Conservation (phyloP, 179 eudicot species). For the Carnegiea gigantea region DNA sequence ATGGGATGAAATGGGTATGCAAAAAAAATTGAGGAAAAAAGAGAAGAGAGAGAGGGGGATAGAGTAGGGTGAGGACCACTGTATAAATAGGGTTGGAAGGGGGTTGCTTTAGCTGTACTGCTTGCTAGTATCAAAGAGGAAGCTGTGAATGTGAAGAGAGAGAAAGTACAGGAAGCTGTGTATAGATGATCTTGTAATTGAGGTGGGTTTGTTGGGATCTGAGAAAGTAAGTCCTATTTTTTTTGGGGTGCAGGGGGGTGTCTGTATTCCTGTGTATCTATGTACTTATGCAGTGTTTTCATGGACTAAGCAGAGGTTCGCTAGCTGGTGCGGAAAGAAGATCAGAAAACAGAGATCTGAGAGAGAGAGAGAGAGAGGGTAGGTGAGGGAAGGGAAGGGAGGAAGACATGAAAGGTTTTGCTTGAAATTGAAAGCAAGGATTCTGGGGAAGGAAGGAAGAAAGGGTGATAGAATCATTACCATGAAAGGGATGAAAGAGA, state of each 20-base stretch:
- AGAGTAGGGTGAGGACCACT: neutral
- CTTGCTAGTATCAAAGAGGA: neutral
- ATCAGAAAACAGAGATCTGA: neutral
- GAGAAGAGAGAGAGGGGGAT: neutral
- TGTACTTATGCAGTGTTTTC: neutral
- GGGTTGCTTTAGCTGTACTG: neutral
- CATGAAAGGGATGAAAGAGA: neutral
- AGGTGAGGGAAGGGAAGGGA: neutral
- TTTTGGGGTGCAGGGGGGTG: neutral
- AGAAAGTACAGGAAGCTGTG: neutral
- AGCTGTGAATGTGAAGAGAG: neutral
- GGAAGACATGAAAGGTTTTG: neutral
- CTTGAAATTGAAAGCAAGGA: conserved; percentile 6
- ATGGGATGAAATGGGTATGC: conserved; percentile 20
- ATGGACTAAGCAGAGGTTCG: neutral
- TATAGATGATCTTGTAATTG: neutral
- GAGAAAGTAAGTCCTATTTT: neutral
- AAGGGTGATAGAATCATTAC: conserved; percentile 10
- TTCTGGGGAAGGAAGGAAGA: neutral
- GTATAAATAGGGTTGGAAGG: neutral
- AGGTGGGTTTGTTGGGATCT: conserved; percentile 6
- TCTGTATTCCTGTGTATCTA: neutral
- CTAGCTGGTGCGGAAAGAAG: neutral
- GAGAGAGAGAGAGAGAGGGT: neutral
- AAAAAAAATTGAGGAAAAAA: neutral